Percentiles rank a stretch among this genome's conserved stretches.
These are phyloP conservation scores for Globisporangium canariense DNA, from an alignment of 352 stramenopile species.

Conservation along the genomic window DNA sequence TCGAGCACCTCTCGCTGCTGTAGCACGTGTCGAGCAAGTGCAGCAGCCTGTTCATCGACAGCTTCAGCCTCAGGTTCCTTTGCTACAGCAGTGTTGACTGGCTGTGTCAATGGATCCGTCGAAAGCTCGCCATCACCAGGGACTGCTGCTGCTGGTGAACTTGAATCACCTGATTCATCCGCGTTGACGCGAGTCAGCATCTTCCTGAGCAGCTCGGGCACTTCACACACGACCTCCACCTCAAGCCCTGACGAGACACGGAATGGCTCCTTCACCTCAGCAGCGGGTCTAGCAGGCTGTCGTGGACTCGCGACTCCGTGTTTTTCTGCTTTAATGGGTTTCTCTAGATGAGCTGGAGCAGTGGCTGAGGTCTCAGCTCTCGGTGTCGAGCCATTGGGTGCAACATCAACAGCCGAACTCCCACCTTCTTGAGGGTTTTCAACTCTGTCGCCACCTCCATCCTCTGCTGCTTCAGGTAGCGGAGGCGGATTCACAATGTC, in stretches of 20 bases:
- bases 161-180: neutral
- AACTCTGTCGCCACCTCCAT: neutral
- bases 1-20: constrained; percentile 19
- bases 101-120: neutral
- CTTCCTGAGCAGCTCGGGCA: neutral
- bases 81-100: neutral
- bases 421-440: constrained; percentile 12
- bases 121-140: neutral
- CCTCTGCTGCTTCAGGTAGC: neutral
- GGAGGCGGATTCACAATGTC: constrained; percentile 23
- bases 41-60: neutral
- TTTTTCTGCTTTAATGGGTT: constrained; percentile 1
- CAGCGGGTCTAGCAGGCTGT: neutral
- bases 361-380: neutral
- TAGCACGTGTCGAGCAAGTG: constrained; percentile 3
- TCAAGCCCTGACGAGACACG: constrained; percentile 7
- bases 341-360: constrained; percentile 7
- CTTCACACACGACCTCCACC: neutral
- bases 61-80: neutral
- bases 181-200: neutral
- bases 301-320: neutral
- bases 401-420: neutral
- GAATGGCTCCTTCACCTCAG: neutral
- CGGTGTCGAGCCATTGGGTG: neutral
- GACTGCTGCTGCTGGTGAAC: neutral